Conservation (phyloP, 257 asterid species). For the Przewalskia tangutica region DNA sequence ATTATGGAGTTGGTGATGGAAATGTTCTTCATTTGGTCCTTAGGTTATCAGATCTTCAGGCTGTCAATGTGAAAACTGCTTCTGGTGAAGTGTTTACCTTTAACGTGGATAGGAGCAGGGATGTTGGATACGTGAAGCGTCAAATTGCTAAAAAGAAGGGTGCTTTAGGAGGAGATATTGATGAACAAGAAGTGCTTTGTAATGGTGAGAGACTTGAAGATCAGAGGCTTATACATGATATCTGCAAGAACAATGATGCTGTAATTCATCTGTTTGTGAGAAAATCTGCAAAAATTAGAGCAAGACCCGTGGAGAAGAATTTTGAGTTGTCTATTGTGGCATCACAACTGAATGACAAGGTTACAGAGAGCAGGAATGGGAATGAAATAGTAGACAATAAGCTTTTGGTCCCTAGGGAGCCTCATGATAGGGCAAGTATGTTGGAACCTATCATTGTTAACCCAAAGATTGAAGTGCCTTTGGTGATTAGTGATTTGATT, state of each 20-base stretch:
- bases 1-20: conserved; percentile 68
- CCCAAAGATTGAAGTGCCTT: conserved; percentile 12
- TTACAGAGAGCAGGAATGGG: background rate
- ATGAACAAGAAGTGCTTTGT: conserved; percentile 20
- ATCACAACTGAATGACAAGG: conserved; percentile 5
- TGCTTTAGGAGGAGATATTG: conserved; percentile 4
- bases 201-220: conserved; percentile 16
- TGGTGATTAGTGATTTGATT: conserved; percentile 13
- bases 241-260: conserved; percentile 17
- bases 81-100: conserved; percentile 34
- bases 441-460: conserved; percentile 23
- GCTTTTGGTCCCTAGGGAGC: conserved; percentile 7
- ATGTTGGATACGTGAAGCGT: conserved; percentile 22
- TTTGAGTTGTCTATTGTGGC: conserved; percentile 17
- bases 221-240: conserved; percentile 16
- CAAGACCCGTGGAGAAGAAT: conserved; percentile 19
- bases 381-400: background rate
- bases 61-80: conserved; percentile 42
- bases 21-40: conserved; percentile 63
- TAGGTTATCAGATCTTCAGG: conserved; percentile 19
- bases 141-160: conserved; percentile 20
- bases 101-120: conserved; percentile 19
- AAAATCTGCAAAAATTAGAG: conserved; percentile 16
- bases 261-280: conserved; percentile 23
- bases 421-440: conserved; percentile 10